phyloP scores from a whole-genome alignment of 139 green algal species.

The Tetraselmis striata region DNA sequence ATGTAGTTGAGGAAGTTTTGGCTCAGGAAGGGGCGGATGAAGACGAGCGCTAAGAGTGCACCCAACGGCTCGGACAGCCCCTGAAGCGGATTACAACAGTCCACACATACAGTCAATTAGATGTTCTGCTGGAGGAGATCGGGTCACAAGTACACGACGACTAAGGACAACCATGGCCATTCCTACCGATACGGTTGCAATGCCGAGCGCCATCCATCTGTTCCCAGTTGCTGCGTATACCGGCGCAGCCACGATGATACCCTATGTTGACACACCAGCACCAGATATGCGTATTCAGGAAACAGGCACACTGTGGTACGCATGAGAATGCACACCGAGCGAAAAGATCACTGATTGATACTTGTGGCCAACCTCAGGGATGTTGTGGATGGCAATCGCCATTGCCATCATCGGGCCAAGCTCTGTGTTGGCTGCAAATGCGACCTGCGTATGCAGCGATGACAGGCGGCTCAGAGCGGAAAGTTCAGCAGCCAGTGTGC shows the following conservation, averaged over 20 bases:
- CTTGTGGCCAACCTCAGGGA: conserved; percentile 55
- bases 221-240: conserved; percentile 82
- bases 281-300: no score
- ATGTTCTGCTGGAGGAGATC: no score
- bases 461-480: no score
- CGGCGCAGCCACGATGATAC: conserved; percentile 77
- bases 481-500: no score
- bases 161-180: background rate
- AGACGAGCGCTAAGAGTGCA: conserved; percentile 60
- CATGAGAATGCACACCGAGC: no score
- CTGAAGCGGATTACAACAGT: conserved; percentile 11
- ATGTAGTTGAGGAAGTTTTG: conserved; percentile 55
- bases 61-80: conserved; percentile 79
- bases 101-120: no score
- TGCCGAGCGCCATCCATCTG: conserved; percentile 55
- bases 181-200: conserved; percentile 57
- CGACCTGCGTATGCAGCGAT: no score
- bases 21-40: conserved; percentile 60
- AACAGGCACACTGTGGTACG: no score
- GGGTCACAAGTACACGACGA: background rate
- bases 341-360: no score
- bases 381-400: conserved; percentile 86
- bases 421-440: conserved; percentile 66
- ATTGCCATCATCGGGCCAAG: conserved; percentile 67
- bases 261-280: no score